Conservation (phyloP, 495 filamentous ascomycete species). For the Tuber calosporum region DNA sequence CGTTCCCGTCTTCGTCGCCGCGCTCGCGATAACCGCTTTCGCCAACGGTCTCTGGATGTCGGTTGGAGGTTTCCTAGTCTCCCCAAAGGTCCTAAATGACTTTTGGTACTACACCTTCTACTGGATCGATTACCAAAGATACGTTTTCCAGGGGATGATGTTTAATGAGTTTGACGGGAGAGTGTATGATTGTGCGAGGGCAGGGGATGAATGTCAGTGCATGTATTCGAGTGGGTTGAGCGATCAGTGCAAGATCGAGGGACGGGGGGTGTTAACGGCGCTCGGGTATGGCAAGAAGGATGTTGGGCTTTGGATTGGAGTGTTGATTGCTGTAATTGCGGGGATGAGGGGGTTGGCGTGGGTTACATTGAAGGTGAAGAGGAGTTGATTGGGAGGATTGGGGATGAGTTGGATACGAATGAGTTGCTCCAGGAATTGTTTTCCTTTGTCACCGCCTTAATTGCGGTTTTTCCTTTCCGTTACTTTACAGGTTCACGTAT, state of each 20-base stretch:
- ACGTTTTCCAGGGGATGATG: conserved; percentile 88
- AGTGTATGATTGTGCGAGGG: conserved; percentile 52
- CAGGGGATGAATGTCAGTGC: conserved; percentile 52
- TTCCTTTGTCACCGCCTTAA: not conserved
- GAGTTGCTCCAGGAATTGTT: not conserved
- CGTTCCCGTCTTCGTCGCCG: conserved; percentile 69
- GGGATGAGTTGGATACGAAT: no score
- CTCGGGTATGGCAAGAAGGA: conserved; percentile 61
- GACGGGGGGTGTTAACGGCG: conserved; percentile 56
- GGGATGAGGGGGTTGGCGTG: conserved; percentile 60
- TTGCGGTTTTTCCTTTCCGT: not conserved
- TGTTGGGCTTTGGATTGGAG: conserved; percentile 65
- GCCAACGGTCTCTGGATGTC: conserved; percentile 84
- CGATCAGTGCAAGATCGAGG: conserved; percentile 59
- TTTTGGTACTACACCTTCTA: conserved; percentile 82
- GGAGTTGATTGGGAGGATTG: not conserved
- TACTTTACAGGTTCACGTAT: not conserved
- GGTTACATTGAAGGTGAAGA: conserved; percentile 38
- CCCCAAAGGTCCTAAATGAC: conserved; percentile 59
- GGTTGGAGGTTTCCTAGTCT: conserved; percentile 72
- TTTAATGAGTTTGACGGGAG: conserved; percentile 67
- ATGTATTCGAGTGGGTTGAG: conserved; percentile 61
- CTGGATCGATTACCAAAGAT: conserved; percentile 63
- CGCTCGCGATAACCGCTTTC: conserved; percentile 68
- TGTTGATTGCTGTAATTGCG: conserved; percentile 63